phyloP scores from a whole-genome alignment of 495 filamentous ascomycete species.

The Tetracladium setigerum region DNA sequence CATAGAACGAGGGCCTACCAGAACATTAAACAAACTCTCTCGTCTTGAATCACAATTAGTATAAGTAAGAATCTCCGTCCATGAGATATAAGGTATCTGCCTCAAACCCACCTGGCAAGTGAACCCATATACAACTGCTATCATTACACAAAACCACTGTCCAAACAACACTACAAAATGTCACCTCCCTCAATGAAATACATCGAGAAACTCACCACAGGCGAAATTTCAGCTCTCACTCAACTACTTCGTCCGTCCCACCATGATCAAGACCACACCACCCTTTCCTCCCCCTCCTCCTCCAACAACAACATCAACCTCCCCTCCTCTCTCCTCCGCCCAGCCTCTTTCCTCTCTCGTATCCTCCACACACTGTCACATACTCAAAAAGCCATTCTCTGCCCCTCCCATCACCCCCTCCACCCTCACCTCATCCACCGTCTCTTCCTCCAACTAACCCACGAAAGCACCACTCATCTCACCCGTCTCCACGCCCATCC shows the following conservation, averaged over 20 bases:
- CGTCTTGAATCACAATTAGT: too few species aligned
- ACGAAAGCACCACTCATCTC: conserved; percentile 28
- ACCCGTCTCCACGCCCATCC: conserved; percentile 19
- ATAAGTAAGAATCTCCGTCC: too few species aligned
- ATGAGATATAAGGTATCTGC: too few species aligned
- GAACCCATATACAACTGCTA: too few species aligned
- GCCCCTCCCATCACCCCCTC: conserved; percentile 26
- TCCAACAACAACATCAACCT: too few species aligned
- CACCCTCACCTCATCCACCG: conserved; percentile 28
- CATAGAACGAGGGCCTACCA: too few species aligned
- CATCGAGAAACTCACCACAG: background rate
- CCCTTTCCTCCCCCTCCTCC: too few species aligned
- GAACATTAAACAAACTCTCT: too few species aligned
- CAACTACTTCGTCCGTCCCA: background rate
- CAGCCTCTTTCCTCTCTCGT: conserved; percentile 1
- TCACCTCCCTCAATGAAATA: background rate
- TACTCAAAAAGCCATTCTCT: conserved; percentile 20
- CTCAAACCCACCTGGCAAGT: too few species aligned
- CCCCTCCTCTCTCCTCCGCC: conserved; percentile 1
- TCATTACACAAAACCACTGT: too few species aligned
- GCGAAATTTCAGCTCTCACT: background rate
- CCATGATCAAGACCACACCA: conserved; percentile 1
- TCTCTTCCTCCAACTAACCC: conserved; percentile 25
- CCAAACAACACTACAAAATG: too few species aligned
- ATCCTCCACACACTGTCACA: conserved; percentile 1